Evolutionary conservation across 345 rosid genomes (phyloP).

Genomic region (Limnanthes douglasii): DNA sequence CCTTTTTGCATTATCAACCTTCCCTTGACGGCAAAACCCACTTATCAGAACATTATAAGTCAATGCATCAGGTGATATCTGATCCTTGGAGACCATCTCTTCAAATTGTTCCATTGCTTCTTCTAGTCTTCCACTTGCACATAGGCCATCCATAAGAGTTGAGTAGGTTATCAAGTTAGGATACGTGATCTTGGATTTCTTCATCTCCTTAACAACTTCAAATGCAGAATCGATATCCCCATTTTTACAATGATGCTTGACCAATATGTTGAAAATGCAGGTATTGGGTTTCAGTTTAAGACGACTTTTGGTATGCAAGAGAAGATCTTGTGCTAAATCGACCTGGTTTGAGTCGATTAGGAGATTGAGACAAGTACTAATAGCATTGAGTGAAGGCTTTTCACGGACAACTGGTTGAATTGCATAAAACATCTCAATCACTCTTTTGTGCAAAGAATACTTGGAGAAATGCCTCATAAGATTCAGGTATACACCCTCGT

Average conservation of each 20-base stretch:
- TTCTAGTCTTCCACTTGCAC: slow-evolving; percentile 37
- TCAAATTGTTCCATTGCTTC: slow-evolving; percentile 69
- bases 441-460: slow-evolving; percentile 31
- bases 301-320: slow-evolving; percentile 28
- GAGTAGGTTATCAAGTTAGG: slow-evolving; percentile 74
- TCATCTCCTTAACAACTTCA: slow-evolving; percentile 66
- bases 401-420: slow-evolving; percentile 53
- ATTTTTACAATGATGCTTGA: slow-evolving; percentile 68
- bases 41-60: slow-evolving; percentile 58
- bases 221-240: slow-evolving; percentile 46
- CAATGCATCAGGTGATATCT: slow-evolving; percentile 63
- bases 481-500: slow-evolving; percentile 59
- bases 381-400: slow-evolving; percentile 68
- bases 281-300: slow-evolving; percentile 55
- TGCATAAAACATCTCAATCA: slow-evolving; percentile 53
- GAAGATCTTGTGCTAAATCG: slow-evolving; percentile 30
- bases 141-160: slow-evolving; percentile 50
- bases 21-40: slow-evolving; percentile 63
- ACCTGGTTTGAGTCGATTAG: slow-evolving; percentile 51
- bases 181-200: slow-evolving; percentile 32
- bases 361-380: slow-evolving; percentile 80
- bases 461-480: slow-evolving; percentile 63
- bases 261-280: slow-evolving; percentile 79
- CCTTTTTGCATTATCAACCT: slow-evolving; percentile 57
- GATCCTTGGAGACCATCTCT: slow-evolving; percentile 64